Evolutionary conservation across 1,139 yeast species (phyloP).

Genomic region (Yamadazyma atlantica): DNA sequence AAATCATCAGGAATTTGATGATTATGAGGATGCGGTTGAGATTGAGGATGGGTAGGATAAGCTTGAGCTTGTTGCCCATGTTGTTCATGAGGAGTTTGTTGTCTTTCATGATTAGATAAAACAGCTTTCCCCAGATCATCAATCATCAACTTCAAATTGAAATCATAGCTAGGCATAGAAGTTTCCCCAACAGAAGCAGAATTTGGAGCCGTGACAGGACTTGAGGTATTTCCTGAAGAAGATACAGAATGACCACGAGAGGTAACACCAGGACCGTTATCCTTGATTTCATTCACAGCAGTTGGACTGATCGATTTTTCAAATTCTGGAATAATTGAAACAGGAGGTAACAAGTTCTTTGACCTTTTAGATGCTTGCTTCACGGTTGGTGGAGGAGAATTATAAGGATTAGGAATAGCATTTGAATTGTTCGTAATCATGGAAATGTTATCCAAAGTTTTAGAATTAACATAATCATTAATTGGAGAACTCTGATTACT

Average conservation of each 20-base stretch:
- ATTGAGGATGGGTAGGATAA: constrained; percentile 1
- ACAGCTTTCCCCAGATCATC: constrained; percentile 50
- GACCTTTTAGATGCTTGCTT: constrained; percentile 7
- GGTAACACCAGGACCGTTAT: background rate
- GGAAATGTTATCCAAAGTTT: constrained; percentile 37
- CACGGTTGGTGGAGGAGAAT: constrained; percentile 21
- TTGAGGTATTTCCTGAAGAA: background rate
- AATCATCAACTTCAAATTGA: constrained; percentile 36
- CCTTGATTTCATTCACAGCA: background rate
- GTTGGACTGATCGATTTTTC: constrained; percentile 7
- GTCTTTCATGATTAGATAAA: constrained; percentile 24
- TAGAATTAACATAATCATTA: constrained; percentile 24
- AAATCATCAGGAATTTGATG: constrained; percentile 57
- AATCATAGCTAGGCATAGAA: constrained; percentile 19
- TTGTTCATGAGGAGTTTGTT: background rate
- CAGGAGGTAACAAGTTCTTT: constrained; percentile 35
- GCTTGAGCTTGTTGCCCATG: constrained; percentile 1
- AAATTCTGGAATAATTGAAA: constrained; percentile 16
- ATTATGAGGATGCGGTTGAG: constrained; percentile 4
- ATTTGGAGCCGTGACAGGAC: background rate
- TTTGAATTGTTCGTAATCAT: constrained; percentile 20
- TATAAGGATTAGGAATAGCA: constrained; percentile 9
- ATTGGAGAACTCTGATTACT: constrained; percentile 10
- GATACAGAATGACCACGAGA: background rate
- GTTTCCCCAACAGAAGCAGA: background rate